These are phyloP conservation scores for Russula sp. DNA, from an alignment of 768 basidiomycete genomes.

Conservation along the genomic window DNA sequence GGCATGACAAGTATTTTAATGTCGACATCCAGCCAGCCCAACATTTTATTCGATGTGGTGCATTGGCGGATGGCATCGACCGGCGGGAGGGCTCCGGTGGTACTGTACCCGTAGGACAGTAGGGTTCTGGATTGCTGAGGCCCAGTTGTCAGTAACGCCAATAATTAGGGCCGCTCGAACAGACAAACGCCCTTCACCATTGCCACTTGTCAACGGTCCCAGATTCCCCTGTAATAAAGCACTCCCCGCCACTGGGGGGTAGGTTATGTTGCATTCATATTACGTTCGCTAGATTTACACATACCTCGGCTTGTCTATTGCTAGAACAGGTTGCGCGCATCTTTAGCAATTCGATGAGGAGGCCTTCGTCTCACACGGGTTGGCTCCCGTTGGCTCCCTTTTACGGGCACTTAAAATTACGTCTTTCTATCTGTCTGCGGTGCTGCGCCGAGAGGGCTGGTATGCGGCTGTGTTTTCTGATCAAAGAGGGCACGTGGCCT, in stretches of 20 bases:
- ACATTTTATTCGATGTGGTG: neutral
- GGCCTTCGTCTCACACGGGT: too few species aligned
- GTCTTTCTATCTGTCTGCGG: too few species aligned
- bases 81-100: neutral
- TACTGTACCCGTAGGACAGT: neutral
- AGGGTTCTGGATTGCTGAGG: neutral
- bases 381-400: too few species aligned
- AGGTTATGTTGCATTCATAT: neutral
- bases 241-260: neutral
- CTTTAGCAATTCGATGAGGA: too few species aligned
- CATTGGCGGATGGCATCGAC: neutral
- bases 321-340: too few species aligned
- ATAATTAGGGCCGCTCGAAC: neutral
- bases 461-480: too few species aligned
- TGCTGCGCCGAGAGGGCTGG: too few species aligned
- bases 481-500: too few species aligned
- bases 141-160: neutral
- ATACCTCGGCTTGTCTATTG: neutral
- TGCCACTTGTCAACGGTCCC: neutral
- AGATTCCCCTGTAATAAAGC: neutral
- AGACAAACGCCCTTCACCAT: neutral
- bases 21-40: neutral
- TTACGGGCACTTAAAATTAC: too few species aligned
- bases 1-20: neutral
- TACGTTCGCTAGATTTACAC: too few species aligned